phyloP scores from a whole-genome alignment of 495 filamentous ascomycete species.

The Penicillium lividum region DNA sequence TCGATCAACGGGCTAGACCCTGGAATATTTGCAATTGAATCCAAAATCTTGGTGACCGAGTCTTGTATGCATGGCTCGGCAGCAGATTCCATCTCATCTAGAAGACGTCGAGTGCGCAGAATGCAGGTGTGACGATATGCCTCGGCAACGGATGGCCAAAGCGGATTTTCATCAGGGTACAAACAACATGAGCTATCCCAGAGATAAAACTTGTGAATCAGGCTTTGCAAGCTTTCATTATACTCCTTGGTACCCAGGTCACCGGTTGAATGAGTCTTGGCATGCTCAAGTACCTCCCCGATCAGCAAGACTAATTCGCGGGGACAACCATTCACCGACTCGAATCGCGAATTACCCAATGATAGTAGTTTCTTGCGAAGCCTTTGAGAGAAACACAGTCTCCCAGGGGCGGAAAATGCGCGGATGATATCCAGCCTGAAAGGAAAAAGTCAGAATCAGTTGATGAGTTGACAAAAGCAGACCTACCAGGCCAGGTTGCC shows the following conservation, averaged over 20 bases:
- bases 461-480: not conserved
- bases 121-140: slow-evolving; percentile 39
- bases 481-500: slow-evolving; percentile 40
- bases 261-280: slow-evolving; percentile 33
- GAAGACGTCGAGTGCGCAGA: slow-evolving; percentile 33
- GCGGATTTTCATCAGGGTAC: slow-evolving; percentile 32
- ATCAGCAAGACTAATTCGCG: slow-evolving; percentile 38
- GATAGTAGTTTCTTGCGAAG: slow-evolving; percentile 33
- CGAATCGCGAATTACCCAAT: slow-evolving; percentile 33
- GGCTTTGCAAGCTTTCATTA: slow-evolving; percentile 17
- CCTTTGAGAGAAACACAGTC: slow-evolving; percentile 37
- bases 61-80: slow-evolving; percentile 29
- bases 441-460: not conserved
- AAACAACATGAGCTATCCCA: slow-evolving; percentile 29
- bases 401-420: slow-evolving; percentile 32
- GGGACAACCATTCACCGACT: slow-evolving; percentile 41
- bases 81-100: slow-evolving; percentile 31
- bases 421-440: slow-evolving; percentile 42
- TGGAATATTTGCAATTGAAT: slow-evolving; percentile 35
- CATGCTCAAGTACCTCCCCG: slow-evolving; percentile 32
- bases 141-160: slow-evolving; percentile 35
- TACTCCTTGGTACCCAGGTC: slow-evolving; percentile 23
- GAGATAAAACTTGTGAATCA: slow-evolving; percentile 28
- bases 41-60: slow-evolving; percentile 33
- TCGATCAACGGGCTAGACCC: slow-evolving; percentile 30